Evolutionary conservation across 2,329 filamentous ascomycete genomes (phyloP).

Genomic region (Waltergamsia citrina): DNA sequence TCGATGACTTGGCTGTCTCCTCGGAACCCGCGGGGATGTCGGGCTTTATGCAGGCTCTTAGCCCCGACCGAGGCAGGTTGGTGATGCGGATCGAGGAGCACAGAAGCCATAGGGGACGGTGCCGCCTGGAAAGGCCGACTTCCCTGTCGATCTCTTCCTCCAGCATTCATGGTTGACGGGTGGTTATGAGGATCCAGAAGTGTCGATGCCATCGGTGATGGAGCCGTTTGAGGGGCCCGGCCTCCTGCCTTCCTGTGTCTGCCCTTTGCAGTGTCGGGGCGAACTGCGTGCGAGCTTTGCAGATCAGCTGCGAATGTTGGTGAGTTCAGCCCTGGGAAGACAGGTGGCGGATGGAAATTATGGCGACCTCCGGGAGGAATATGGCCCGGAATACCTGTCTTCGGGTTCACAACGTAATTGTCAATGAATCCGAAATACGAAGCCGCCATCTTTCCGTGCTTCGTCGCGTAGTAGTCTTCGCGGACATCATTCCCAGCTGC

Average conservation of each 20-base stretch:
- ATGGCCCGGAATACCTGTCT: conserved; percentile 53
- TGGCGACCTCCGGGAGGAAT: conserved; percentile 40
- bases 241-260: conserved; percentile 28
- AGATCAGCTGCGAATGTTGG: conserved; percentile 48
- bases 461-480: conserved; percentile 88
- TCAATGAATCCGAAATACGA: conserved; percentile 94
- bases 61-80: conserved; percentile 47
- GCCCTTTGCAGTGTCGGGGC: conserved; percentile 31
- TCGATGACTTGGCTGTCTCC: conserved; percentile 44
- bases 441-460: conserved; percentile 97
- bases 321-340: conserved; percentile 62
- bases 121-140: too few relatives aligned
- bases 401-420: conserved; percentile 73
- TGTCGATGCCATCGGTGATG: conserved; percentile 10
- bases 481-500: conserved; percentile 49
- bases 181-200: conserved; percentile 59
- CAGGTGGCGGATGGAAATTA: conserved; percentile 65
- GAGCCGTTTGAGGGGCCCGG: conserved; percentile 6
- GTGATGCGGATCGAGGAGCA: conserved; percentile 50
- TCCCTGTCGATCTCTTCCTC: too few relatives aligned
- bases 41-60: conserved; percentile 36
- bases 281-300: conserved; percentile 35
- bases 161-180: too few relatives aligned
- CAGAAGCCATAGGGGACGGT: conserved; percentile 11
- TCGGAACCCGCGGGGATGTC: conserved; percentile 34